Evolutionary conservation across 2,329 filamentous ascomycete genomes (phyloP).

Genomic region (Aspergillus sp.): DNA sequence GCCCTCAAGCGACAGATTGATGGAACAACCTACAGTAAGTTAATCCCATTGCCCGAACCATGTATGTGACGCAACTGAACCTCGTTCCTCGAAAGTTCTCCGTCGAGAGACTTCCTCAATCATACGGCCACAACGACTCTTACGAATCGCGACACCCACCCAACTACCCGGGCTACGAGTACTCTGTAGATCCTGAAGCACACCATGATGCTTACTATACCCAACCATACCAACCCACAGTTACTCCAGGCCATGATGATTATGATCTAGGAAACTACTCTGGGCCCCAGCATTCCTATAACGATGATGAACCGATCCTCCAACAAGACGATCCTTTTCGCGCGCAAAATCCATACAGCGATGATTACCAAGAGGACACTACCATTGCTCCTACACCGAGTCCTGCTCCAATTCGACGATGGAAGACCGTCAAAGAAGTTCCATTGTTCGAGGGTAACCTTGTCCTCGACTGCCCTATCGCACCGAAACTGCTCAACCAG

Average conservation of each 20-base stretch:
- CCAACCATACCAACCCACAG: constrained; percentile 73
- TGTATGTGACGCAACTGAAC: constrained; percentile 8
- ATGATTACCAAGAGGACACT: constrained; percentile 45
- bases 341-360: constrained; percentile 57
- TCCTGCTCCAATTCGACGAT: constrained; percentile 71
- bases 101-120: constrained; percentile 65
- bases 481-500: constrained; percentile 81
- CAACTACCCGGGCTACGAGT: constrained; percentile 62
- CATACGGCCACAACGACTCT: constrained; percentile 62
- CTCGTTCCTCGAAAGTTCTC: constrained; percentile 56
- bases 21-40: constrained; percentile 79
- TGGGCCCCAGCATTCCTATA: constrained; percentile 55
- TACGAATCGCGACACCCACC: constrained; percentile 55
- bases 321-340: constrained; percentile 62
- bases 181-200: constrained; percentile 75
- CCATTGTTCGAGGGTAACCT: constrained; percentile 94
- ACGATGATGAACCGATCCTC: constrained; percentile 78
- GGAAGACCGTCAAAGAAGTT: constrained; percentile 99
- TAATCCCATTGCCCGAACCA: neutral
- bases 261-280: constrained; percentile 58
- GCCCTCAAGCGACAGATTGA: constrained; percentile 71
- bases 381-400: constrained; percentile 44
- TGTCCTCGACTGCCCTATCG: constrained; percentile 93
- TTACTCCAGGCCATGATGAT: constrained; percentile 51
- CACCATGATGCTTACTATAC: constrained; percentile 88